These are phyloP conservation scores for Combretum micranthum DNA, from an alignment of 345 rosid genomes.

Conservation along the genomic window DNA sequence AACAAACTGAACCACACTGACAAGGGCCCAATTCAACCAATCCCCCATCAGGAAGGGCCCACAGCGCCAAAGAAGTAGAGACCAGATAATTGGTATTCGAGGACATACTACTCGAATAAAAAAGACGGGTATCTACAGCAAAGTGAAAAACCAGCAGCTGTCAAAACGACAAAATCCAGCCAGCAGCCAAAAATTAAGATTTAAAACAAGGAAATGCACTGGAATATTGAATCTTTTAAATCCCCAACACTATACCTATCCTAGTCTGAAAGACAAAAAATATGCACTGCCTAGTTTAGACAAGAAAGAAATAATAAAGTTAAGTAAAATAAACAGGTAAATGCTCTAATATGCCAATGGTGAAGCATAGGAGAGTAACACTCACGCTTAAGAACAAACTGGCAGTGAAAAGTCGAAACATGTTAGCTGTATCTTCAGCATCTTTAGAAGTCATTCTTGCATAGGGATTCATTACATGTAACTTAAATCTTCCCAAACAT, in stretches of 20 bases:
- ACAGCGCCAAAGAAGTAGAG: slow-evolving; percentile 77
- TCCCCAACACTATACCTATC: too few relatives aligned
- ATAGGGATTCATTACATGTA: slow-evolving; percentile 72
- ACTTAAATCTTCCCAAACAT: slow-evolving; percentile 59
- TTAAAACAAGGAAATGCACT: too few relatives aligned
- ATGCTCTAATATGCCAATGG: neutral
- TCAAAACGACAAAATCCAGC: neutral
- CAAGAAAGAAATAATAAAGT: neutral
- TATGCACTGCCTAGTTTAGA: neutral
- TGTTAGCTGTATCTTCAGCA: slow-evolving; percentile 58
- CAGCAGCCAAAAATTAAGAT: too few relatives aligned
- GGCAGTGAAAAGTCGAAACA: slow-evolving; percentile 77
- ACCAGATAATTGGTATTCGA: slow-evolving; percentile 62
- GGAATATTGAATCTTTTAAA: too few relatives aligned
- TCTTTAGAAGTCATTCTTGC: slow-evolving; percentile 86
- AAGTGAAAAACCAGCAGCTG: slow-evolving; percentile 12
- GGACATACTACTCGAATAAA: slow-evolving; percentile 90
- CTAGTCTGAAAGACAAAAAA: too few relatives aligned
- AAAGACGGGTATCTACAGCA: slow-evolving; percentile 83
- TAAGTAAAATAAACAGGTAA: neutral
- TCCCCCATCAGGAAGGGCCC: slow-evolving; percentile 95
- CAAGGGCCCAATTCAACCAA: slow-evolving; percentile 98
- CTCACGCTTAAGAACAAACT: slow-evolving; percentile 92
- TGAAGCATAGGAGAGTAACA: neutral
- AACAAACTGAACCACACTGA: slow-evolving; percentile 86